Percentiles rank a stretch among this genome's conserved stretches.
These are phyloP conservation scores for Aureobasidium subglaciale DNA, from an alignment of 2,329 filamentous ascomycete genomes.

Conservation along the genomic window DNA sequence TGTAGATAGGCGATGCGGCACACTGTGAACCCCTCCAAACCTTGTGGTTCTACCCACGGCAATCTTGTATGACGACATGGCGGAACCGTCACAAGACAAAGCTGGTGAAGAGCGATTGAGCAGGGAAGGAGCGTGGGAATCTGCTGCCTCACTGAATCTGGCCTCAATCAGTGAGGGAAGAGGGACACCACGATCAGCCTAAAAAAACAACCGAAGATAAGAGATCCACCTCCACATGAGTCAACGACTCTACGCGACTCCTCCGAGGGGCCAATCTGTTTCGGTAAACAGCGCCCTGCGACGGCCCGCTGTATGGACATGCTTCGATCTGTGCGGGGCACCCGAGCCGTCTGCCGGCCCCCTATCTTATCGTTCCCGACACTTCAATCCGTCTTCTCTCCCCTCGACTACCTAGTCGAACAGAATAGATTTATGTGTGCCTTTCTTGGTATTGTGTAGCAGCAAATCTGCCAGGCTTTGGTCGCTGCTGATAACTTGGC, in stretches of 20 bases:
- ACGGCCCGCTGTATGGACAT: background rate
- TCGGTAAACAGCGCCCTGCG: background rate
- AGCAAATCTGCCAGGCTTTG: too few relatives aligned
- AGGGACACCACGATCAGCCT: conserved; percentile 5
- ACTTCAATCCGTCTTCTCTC: background rate
- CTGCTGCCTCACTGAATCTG: background rate
- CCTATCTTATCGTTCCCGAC: background rate
- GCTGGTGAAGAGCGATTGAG: background rate
- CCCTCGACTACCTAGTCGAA: background rate
- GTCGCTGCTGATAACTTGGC: too few relatives aligned
- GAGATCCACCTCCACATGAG: conserved; percentile 1
- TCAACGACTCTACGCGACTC: background rate
- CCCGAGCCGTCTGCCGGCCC: background rate
- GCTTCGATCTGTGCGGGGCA: background rate
- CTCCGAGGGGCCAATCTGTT: background rate
- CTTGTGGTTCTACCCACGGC: conserved; percentile 1
- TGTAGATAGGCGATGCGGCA: conserved; percentile 9
- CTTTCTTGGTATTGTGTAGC: too few relatives aligned
- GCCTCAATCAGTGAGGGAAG: background rate
- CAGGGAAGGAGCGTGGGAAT: background rate
- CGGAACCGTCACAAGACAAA: background rate
- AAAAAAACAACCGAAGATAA: conserved; percentile 2
- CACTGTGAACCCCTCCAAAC: background rate
- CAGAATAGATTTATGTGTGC: too few relatives aligned
- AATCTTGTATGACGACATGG: conserved; percentile 13